These are phyloP conservation scores for Colletotrichum lini DNA, from an alignment of 2,329 filamentous ascomycete species.

Conservation along the genomic window DNA sequence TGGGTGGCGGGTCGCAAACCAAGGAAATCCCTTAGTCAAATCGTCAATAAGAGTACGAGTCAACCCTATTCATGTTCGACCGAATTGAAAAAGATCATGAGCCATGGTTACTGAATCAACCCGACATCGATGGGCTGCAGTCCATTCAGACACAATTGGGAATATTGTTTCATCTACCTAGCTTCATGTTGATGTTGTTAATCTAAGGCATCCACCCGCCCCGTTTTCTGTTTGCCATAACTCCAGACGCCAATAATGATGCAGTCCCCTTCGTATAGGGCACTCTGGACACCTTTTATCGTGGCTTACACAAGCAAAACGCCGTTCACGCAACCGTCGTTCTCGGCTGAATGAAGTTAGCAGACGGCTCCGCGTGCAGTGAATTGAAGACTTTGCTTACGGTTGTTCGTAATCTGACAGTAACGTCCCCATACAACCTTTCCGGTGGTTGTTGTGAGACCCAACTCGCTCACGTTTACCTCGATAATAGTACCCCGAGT, in stretches of 20 bases:
- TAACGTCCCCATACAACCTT: conserved; percentile 95
- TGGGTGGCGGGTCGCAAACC: too few relatives aligned
- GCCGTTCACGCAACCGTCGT: conserved; percentile 62
- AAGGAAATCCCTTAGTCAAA: too few relatives aligned
- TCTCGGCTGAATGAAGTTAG: conserved; percentile 58
- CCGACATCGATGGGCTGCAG: background rate
- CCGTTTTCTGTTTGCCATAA: conserved; percentile 22
- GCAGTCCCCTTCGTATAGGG: background rate
- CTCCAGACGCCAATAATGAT: conserved; percentile 31
- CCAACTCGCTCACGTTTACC: conserved; percentile 93
- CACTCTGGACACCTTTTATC: background rate
- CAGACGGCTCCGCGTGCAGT: conserved; percentile 47
- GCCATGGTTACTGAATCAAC: background rate
- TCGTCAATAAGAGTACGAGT: background rate
- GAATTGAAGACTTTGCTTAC: background rate
- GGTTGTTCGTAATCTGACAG: conserved; percentile 72
- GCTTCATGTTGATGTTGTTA: conserved; percentile 7
- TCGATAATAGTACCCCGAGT: conserved; percentile 65
- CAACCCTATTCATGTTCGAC: background rate
- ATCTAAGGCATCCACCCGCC: conserved; percentile 24
- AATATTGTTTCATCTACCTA: conserved; percentile 24
- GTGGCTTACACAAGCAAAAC: conserved; percentile 22
- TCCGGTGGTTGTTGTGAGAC: conserved; percentile 89
- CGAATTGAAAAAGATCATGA: background rate
- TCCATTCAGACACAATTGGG: conserved; percentile 10